Conservation (phyloP, 306 rosid species). For the Cicer cuneatum region DNA sequence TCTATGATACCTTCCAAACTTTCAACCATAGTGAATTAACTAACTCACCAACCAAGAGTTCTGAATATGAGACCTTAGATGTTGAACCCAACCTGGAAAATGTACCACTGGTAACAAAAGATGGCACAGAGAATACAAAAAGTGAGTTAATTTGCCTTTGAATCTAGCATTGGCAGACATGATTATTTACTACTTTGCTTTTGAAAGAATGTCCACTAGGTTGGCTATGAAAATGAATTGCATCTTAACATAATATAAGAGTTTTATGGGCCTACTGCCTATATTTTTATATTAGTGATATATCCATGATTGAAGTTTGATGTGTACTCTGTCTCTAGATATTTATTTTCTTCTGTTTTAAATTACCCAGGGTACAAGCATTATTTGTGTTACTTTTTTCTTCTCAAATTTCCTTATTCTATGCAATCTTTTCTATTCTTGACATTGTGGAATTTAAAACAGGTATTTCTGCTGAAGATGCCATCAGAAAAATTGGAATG, state of each 20-base stretch:
- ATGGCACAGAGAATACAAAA: conserved; percentile 36
- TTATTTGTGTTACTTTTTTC: conserved; percentile 1
- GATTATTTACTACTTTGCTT: conserved; percentile 29
- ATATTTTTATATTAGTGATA: conserved; percentile 25
- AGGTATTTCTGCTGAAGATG: conserved; percentile 72
- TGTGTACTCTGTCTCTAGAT: neutral
- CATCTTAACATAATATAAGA: conserved; percentile 2
- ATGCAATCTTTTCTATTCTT: conserved; percentile 36
- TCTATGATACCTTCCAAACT: conserved; percentile 78
- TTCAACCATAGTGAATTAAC: conserved; percentile 52
- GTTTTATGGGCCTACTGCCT: conserved; percentile 12
- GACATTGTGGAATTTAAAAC: conserved; percentile 36
- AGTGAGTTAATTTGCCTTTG: conserved; percentile 57
- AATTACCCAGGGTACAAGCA: conserved; percentile 1
- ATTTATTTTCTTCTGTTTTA: conserved; percentile 25
- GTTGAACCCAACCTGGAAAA: conserved; percentile 65
- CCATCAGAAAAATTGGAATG: conserved; percentile 59
- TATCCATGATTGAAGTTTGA: conserved; percentile 1
- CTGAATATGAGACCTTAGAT: conserved; percentile 62
- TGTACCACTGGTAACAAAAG: conserved; percentile 36
- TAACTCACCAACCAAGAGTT: conserved; percentile 49
- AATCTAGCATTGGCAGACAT: conserved; percentile 31
- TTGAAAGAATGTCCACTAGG: conserved; percentile 8
- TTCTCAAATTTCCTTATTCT: conserved; percentile 1
- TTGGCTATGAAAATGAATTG: conserved; percentile 22